These are phyloP conservation scores for Lipomyces yamadae DNA, from an alignment of 805 yeast species.

Conservation along the genomic window DNA sequence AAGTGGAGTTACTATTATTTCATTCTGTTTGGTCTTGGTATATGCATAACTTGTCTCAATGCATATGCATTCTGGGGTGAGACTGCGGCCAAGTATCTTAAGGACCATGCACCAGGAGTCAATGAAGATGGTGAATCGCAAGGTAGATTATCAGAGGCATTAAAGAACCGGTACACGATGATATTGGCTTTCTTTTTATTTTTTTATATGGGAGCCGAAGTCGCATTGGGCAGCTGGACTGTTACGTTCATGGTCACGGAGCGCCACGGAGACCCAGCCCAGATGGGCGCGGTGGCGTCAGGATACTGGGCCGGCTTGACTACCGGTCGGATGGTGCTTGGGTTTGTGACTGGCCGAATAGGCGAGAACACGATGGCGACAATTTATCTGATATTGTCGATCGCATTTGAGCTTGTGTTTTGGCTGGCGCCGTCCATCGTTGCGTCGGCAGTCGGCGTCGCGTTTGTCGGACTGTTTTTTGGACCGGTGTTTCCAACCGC, in stretches of 20 bases:
- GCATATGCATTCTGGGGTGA: conserved; percentile 53
- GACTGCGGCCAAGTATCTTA: conserved; percentile 26
- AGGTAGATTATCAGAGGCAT: conserved; percentile 27
- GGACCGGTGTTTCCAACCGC: conserved; percentile 80
- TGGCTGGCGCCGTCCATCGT: conserved; percentile 56
- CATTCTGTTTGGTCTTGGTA: conserved; percentile 53
- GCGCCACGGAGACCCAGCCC: conserved; percentile 53
- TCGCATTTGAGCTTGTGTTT: conserved; percentile 50
- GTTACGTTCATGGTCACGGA: conserved; percentile 64
- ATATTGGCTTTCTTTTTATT: conserved; percentile 59
- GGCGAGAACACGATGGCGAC: conserved; percentile 47
- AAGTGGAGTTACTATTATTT: conserved; percentile 60
- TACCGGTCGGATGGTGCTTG: conserved; percentile 60
- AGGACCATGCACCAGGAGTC: conserved; percentile 13
- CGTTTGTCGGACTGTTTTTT: conserved; percentile 61
- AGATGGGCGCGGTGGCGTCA: conserved; percentile 67
- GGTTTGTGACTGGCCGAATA: conserved; percentile 46
- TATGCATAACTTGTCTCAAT: conserved; percentile 45
- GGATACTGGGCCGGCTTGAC: conserved; percentile 78
- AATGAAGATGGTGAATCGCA: conserved; percentile 15
- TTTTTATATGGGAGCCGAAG: conserved; percentile 72
- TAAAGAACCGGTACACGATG: conserved; percentile 51
- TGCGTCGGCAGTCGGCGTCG: conserved; percentile 54
- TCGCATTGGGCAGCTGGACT: conserved; percentile 72
- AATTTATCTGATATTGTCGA: conserved; percentile 47